A percentile compares a stretch with the other conserved stretches of the same genome.
phyloP scores from a whole-genome alignment of 1,284 basidiomycete genomes.

The Tilletia horrida region DNA sequence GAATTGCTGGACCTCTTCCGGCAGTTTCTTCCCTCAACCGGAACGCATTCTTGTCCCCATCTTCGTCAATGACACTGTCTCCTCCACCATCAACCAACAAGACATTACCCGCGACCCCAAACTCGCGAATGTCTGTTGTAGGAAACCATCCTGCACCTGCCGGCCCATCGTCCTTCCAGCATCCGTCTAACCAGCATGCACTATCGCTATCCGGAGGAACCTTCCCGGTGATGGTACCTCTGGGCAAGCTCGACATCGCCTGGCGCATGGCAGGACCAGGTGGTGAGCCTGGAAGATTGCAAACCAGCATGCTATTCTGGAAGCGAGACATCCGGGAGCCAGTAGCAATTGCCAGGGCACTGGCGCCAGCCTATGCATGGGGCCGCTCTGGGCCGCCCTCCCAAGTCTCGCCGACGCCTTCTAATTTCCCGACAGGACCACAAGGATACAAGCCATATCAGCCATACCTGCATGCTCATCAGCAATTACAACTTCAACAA shows the following conservation, averaged over 20 bases:
- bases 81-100: background rate
- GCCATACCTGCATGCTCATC: too few relatives aligned
- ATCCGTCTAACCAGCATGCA: background rate
- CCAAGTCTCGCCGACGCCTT: too few relatives aligned
- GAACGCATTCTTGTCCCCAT: background rate
- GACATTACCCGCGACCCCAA: background rate
- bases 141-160: background rate
- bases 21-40: too few relatives aligned
- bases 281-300: constrained; percentile 45
- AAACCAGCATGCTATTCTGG: constrained; percentile 25
- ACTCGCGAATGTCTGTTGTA: background rate
- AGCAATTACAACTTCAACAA: too few relatives aligned
- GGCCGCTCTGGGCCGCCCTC: too few relatives aligned
- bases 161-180: background rate
- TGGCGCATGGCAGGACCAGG: constrained; percentile 38
- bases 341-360: too few relatives aligned
- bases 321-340: background rate
- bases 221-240: constrained; percentile 26
- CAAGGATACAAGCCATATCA: too few relatives aligned
- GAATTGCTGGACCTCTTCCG: too few relatives aligned
- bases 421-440: too few relatives aligned
- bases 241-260: constrained; percentile 44
- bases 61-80: constrained; percentile 2
- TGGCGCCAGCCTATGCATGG: too few relatives aligned
- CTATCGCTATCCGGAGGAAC: too few relatives aligned